Base-by-base conservation (phyloP, 345 rosid genomes). In the Hypericum perforatum region DNA sequence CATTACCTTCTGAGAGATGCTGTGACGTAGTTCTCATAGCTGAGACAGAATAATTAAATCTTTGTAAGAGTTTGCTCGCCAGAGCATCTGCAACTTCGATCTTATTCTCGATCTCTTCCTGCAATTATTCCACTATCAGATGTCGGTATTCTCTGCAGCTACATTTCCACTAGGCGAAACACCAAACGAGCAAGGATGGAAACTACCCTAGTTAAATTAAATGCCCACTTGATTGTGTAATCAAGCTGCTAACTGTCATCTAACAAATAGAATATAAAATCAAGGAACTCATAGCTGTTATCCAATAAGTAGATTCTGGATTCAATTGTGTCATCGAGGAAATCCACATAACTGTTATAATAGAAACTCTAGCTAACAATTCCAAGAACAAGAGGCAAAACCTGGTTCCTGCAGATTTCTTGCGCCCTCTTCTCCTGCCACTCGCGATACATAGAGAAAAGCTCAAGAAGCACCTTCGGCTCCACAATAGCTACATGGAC, bases 51-150 rank as follows among this genome's bases (percentile, higher is more conserved):
- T 77, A 51, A 63, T 79, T 78, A 71, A 75, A 85, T 14, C 97
- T 76, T 70, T 85, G 90, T 54, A 77, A 69, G 58, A 92, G 95
- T 77, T 92, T 88, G 56, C 77, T 63, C 8, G 95, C 80, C 84
- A 92, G 76, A 63, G 95, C 96, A 78, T 92, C 96, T 3, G 77
- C 89, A 41, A 88, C 84, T 77, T 92, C 95, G 58, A 88, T 88
- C 78, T 77, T 82, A 82, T 85, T 83, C 72, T 88, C 98, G 52
- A 85, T 67, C 54, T 77, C 96, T 70, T 85, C 98, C 98, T 92
- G 76, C 53, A 76, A 56, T 14, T 60, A 14, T 47, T 46, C 57
- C 39, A 49, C 41, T 64, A 54, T 39, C 9, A 52, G 46, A 16
- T 41, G 50, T 13, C 5, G 7, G 50, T 8, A 45, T 16, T 46